Base-by-base conservation (phyloP, 1,139 yeast genomes). In the Kazachstania sp. region DNA sequence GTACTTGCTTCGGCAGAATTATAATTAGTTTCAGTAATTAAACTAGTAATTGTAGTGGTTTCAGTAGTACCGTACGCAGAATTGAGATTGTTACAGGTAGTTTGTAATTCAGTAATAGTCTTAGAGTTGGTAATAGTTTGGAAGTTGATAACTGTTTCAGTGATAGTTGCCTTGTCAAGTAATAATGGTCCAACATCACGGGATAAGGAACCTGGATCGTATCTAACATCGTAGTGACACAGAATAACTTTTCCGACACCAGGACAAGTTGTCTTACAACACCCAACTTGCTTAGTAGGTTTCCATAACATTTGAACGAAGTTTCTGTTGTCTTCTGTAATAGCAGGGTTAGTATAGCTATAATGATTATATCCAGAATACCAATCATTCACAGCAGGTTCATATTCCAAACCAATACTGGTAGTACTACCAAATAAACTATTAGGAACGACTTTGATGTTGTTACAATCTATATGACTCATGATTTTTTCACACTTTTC, bases 231-330 rank as follows among this genome's bases (percentile, higher is more conserved):
- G 18, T 38, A 38, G 11, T 38, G 41, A 13, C 41, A 38, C 9
- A 38, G 41, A 13, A 26, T n/a, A 9, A 38, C 32, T 16, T 38
- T 38, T 26, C 41, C 41, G 2, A 16, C 30, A 5, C 29, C 31
- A 3, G 41, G 20, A 13, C 41, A 38, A 6, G 41, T 26, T 23
- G 13, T 23, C 20, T 38, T 38, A 13, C 41, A 38, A 13, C 41
- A 38, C 5, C 41, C 41, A 3, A 38, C 13, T 19, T 26, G n/a
- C 2, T 16, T 38, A 15, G 13, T 16, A 3, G 18, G 20, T 16
- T 38, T 38, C 41, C 41, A 38, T 11, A 38, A 12, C 41, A 38
- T 38, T 18, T 38, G 41, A 1, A 16, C 29, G n/a, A 38, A 38
- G 20, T 38, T 20, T 3, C 18, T 9, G 9, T 38, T 38, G 3